Evolutionary conservation across 306 rosid species (phyloP), one percentile per base, ranked within the genome.

Genomic region (Cucurbita ficifolia): DNA sequence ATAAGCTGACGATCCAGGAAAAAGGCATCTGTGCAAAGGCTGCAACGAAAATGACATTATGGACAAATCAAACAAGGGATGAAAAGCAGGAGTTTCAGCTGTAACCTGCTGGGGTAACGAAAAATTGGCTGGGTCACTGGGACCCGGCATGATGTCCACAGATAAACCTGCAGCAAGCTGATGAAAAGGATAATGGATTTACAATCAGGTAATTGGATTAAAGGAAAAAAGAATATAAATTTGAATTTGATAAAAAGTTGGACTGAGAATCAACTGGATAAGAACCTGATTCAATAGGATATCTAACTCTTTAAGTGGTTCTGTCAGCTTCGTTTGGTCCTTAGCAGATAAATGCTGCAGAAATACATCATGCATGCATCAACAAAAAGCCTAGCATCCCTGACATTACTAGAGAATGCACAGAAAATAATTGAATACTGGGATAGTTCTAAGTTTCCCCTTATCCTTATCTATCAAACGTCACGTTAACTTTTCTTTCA

Each of bases 61-160:
- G 67, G 72, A 81, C n/a, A 60, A 81, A 71, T 17, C 57, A 75
- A 49, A 52, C 70, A 42, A 72, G 46, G 45, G 39, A 77, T 54
- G 22, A 51, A 69, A 78, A 49, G 48, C 19, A 24, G 35, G 54
- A 67, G 10, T 43, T 19, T 19, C n/a, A 8, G 50, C 40, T 67
- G 38, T 21, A 42, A 94, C 98, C 98, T 94, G 98, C 79, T 94
- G 98, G 3, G 98, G 98, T 48, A 94, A 85, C 70, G 96, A 51
- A 82, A 84, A 91, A 77, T 89, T 94, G 18, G 98, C 87, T 36
- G 98, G 98, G 78, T 94, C 98, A 67, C 76, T 72, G 24, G 90
- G 81, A 77, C 98, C 98, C 14, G 98, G 98, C 97, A 94, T 94
- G 85, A 94, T 89, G 84, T 94, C 98, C 76, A 94, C 57, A 63